Conservation (phyloP, 495 filamentous ascomycete genomes). For the Pseudoneurospora amorphoporcata region DNA sequence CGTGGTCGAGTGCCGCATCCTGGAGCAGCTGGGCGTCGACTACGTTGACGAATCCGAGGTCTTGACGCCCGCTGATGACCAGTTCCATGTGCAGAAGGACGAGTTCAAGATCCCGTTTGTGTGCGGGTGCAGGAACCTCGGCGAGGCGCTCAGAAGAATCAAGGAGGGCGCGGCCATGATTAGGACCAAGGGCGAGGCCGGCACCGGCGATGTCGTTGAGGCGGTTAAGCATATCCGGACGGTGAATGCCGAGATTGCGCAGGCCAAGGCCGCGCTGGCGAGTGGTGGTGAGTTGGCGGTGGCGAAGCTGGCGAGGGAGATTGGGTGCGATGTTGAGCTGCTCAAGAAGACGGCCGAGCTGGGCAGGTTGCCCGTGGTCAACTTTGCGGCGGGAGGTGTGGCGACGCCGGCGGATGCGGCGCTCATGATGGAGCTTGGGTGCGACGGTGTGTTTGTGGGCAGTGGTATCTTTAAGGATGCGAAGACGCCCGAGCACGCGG, state of each 20-base stretch:
- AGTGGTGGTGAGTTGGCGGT: conserved; percentile 56
- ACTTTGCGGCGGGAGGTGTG: conserved; percentile 96
- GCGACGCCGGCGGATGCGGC: conserved; percentile 95
- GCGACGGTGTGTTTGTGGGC: conserved; percentile 95
- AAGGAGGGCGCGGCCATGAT: conserved; percentile 97
- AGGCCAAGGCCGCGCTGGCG: conserved; percentile 51
- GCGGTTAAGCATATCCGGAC: conserved; percentile 94
- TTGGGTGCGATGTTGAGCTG: conserved; percentile 64
- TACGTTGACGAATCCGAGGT: conserved; percentile 98
- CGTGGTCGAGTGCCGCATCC: conserved; percentile 97
- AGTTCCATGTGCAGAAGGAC: conserved; percentile 85
- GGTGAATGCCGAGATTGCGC: conserved; percentile 73
- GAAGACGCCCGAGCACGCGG: conserved; percentile 59
- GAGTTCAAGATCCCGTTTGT: conserved; percentile 81
- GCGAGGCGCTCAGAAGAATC: conserved; percentile 87
- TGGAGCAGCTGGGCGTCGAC: conserved; percentile 88
- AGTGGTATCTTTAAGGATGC: conserved; percentile 86
- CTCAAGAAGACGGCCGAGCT: conserved; percentile 79
- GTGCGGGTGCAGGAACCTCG: conserved; percentile 91
- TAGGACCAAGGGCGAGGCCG: conserved; percentile 95
- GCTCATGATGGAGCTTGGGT: conserved; percentile 98
- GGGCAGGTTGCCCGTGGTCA: conserved; percentile 86
- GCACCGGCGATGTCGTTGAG: conserved; percentile 96
- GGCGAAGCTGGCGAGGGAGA: conserved; percentile 66
- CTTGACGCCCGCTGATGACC: conserved; percentile 84